Evolutionary conservation across 176 grass and related monocot genomes (phyloP), one percentile per base, ranked within the genome.

Genomic region (Tuctoria greenei): DNA sequence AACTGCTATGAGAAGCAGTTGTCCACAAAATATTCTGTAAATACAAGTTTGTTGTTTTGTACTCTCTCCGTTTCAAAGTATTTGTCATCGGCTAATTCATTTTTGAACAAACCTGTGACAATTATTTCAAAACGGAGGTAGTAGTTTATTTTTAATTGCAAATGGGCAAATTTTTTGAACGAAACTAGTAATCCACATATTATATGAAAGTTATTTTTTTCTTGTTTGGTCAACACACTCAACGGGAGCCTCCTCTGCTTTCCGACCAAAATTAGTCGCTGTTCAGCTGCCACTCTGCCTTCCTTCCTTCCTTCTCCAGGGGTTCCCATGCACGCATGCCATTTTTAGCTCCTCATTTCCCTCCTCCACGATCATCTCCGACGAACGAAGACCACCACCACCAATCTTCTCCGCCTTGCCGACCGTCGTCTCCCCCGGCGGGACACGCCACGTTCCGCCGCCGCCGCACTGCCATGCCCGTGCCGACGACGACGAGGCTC

Each of bases 311-410:
- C 10, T 18, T 17, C n/a, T 66, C 4, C n/a, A n/a, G n/a, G n/a
- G n/a, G n/a, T n/a, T n/a, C n/a, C n/a, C 28, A 58, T 25, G 8
- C 27, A 44, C 16, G 15, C 51, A 21, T 15, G 49, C 80, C 85
- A 73, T 79, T 74, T 87, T 87, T 87, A 83, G 85, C 85, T 74
- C 79, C 60, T 66, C n/a, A 4, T 74, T 77, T 59, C 73, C 56
- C 81, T 82, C 42, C 34, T 36, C 68, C 2, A 52, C 66, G 59
- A 72, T 49, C 43, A 31, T 31, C 31, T 16, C 14, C 9, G 26
- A 21, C 44, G 28, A 63, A 69, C 63, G 13, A 3, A n/a, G 55
- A 67, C 85, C 67, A 72, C 39, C 74, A 72, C 14, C 54, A 36
- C 15, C 27, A n/a, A n/a, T 17, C 47, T 0, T 10, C 34, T 27